These are phyloP conservation scores for Xylaria palmicola DNA, from an alignment of 495 filamentous ascomycete genomes.

Conservation along the genomic window DNA sequence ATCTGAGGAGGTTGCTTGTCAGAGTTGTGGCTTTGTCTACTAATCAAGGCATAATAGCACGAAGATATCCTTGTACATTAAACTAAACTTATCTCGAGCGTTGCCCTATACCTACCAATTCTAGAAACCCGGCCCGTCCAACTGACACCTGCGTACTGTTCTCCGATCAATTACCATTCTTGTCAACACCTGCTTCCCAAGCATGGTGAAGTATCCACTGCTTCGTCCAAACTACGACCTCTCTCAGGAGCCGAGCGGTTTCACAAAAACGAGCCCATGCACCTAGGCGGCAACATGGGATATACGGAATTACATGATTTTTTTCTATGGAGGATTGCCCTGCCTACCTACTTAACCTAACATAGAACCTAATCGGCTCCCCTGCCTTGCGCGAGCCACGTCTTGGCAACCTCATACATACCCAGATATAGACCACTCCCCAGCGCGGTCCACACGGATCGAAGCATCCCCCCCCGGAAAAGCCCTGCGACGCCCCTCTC, in stretches of 20 bases:
- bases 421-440: slow-evolving; percentile 83
- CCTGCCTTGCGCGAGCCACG: slow-evolving; percentile 60
- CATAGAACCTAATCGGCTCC: slow-evolving; percentile 17
- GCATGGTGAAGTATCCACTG: neutral
- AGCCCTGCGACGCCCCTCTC: slow-evolving; percentile 69
- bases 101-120: neutral
- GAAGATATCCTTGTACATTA: neutral
- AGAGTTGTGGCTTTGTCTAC: neutral
- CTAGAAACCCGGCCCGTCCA: neutral
- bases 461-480: slow-evolving; percentile 72
- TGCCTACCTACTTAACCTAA: no score
- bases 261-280: neutral
- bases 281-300: neutral
- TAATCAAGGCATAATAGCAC: no score
- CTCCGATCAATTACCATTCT: neutral
- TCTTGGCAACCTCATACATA: slow-evolving; percentile 76
- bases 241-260: neutral
- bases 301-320: neutral
- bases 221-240: neutral
- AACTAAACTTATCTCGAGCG: no score
- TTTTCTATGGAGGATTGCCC: neutral
- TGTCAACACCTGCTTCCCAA: neutral
- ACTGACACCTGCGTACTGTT: neutral
- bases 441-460: slow-evolving; percentile 76
- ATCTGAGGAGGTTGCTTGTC: neutral